These are phyloP conservation scores for Colletotrichum tabaci DNA, from an alignment of 2,329 filamentous ascomycete species.

Conservation along the genomic window DNA sequence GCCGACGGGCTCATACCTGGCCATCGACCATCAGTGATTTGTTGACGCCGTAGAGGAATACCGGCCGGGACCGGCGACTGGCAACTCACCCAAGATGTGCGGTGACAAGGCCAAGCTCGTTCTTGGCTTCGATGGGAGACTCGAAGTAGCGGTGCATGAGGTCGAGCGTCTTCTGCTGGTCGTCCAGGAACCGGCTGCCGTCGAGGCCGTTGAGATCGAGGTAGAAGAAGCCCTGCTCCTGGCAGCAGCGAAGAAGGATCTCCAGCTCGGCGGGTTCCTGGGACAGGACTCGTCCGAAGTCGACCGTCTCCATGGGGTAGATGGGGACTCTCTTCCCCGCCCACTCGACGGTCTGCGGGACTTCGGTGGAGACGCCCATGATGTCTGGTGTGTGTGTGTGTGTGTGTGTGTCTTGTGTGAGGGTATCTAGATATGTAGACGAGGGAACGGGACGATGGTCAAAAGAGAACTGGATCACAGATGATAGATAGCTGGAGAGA, in stretches of 20 bases:
- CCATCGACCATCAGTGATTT: neutral
- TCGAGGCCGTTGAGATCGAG: slow-evolving; percentile 68
- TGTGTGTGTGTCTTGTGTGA: neutral
- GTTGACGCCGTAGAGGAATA: neutral
- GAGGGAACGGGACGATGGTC: neutral
- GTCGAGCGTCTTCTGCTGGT: slow-evolving; percentile 66
- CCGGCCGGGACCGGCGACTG: neutral
- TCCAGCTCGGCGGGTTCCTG: slow-evolving; percentile 69
- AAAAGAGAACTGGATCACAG: neutral
- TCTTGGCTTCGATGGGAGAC: slow-evolving; percentile 67
- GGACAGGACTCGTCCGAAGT: slow-evolving; percentile 67
- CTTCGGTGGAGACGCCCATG: slow-evolving; percentile 40
- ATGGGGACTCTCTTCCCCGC: slow-evolving; percentile 65
- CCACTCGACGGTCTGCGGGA: slow-evolving; percentile 63
- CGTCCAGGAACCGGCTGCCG: slow-evolving; percentile 66
- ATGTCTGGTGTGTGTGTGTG: neutral
- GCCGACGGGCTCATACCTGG: slow-evolving; percentile 64
- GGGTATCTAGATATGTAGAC: neutral
- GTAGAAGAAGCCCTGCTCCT: slow-evolving; percentile 69
- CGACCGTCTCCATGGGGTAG: slow-evolving; percentile 66
- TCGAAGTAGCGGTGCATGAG: slow-evolving; percentile 72
- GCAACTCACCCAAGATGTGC: slow-evolving; percentile 64
- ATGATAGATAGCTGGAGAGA: neutral
- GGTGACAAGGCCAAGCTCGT: slow-evolving; percentile 68
- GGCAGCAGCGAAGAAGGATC: slow-evolving; percentile 64